These are phyloP conservation scores for Ganoderma sinense DNA, from an alignment of 1,284 basidiomycete species.

Conservation along the genomic window DNA sequence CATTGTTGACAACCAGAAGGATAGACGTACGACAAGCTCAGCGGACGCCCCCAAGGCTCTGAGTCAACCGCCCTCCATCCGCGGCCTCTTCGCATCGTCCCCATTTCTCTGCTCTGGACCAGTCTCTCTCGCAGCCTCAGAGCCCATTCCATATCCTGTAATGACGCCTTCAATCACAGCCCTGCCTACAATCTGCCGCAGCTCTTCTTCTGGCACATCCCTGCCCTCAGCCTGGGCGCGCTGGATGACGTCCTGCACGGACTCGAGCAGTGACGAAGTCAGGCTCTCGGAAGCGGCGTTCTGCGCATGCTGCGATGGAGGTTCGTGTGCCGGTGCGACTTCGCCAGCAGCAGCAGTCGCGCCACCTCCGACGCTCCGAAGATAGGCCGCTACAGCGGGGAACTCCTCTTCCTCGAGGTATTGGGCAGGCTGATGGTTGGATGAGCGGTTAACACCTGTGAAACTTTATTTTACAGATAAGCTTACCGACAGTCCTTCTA, in stretches of 20 bases:
- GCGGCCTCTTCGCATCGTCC: constrained; percentile 39
- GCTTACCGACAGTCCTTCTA: constrained; percentile 80
- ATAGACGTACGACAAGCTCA: background rate
- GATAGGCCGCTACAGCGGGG: constrained; percentile 77
- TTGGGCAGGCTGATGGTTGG: constrained; percentile 67
- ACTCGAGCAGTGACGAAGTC: constrained; percentile 71
- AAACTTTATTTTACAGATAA: background rate
- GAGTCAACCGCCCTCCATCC: constrained; percentile 38
- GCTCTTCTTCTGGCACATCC: constrained; percentile 61
- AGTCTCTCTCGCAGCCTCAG: constrained; percentile 26
- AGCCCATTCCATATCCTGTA: constrained; percentile 62
- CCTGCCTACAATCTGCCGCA: constrained; percentile 62
- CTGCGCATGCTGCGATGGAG: constrained; percentile 72
- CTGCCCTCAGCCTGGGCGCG: constrained; percentile 68
- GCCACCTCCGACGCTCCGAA: constrained; percentile 42
- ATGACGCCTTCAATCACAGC: constrained; percentile 69
- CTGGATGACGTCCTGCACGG: constrained; percentile 72
- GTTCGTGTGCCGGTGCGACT: constrained; percentile 25
- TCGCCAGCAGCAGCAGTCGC: constrained; percentile 23
- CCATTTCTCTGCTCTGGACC: constrained; percentile 28
- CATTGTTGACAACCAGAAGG: background rate
- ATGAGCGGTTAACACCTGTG: background rate
- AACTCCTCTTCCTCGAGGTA: constrained; percentile 84
- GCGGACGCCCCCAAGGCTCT: background rate
- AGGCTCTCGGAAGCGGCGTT: constrained; percentile 74